A percentile compares a stretch with the other conserved stretches of the same genome.
These are phyloP conservation scores for Annona cherimola DNA, from an alignment of 164 flowering plant genomes.

Conservation along the genomic window DNA sequence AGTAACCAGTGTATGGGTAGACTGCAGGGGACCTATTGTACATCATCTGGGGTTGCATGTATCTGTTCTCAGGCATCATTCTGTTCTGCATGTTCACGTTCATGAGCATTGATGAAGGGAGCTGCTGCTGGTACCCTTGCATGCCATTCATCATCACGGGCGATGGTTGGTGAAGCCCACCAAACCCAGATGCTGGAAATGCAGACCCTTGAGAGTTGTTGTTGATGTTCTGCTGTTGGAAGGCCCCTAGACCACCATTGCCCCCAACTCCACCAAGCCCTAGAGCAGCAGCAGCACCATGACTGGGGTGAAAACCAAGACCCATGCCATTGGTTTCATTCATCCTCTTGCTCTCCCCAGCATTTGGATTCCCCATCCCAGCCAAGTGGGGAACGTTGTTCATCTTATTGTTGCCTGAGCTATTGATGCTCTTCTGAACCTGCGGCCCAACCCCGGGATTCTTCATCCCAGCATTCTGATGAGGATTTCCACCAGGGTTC, in stretches of 20 bases:
- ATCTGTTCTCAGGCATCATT: conserved; percentile 19
- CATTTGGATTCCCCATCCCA: conserved; percentile 9
- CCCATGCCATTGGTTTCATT: conserved; percentile 23
- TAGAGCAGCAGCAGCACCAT: conserved; percentile 22
- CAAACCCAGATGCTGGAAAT: conserved; percentile 15
- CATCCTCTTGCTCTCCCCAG: conserved; percentile 25
- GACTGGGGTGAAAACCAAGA: conserved; percentile 39
- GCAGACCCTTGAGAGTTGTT: conserved; percentile 27
- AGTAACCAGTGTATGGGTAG: conserved; percentile 49
- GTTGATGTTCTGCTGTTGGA: conserved; percentile 16
- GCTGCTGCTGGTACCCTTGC: conserved; percentile 16
- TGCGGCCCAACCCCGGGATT: neutral
- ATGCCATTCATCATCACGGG: conserved; percentile 12
- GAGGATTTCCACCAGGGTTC: conserved; percentile 11
- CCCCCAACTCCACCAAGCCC: conserved; percentile 9
- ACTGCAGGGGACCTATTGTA: conserved; percentile 48
- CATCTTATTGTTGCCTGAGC: conserved; percentile 18
- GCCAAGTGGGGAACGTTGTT: conserved; percentile 23
- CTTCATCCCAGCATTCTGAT: conserved; percentile 9
- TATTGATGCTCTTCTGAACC: conserved; percentile 22
- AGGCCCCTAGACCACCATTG: conserved; percentile 1
- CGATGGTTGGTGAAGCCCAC: conserved; percentile 4
- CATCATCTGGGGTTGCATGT: conserved; percentile 57
- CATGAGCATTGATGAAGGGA: conserved; percentile 35
- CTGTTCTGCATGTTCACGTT: conserved; percentile 23